These are phyloP conservation scores for Blastocystis sp. DNA, from an alignment of 352 stramenopile genomes.

Conservation along the genomic window DNA sequence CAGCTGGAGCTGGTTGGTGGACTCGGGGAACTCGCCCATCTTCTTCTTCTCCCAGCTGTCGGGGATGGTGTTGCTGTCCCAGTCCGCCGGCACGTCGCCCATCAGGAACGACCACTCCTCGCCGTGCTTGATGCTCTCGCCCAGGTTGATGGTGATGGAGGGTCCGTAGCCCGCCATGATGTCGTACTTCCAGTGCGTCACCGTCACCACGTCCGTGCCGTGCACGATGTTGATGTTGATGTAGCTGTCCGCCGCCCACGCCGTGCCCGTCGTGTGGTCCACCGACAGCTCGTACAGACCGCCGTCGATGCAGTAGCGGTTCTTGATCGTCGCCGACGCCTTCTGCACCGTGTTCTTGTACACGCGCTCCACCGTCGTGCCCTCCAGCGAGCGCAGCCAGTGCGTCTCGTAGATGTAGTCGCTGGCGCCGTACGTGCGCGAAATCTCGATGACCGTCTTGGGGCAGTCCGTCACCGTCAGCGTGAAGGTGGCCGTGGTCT, in stretches of 20 bases:
- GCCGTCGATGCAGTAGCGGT: slow-evolving; percentile 56
- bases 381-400: neutral
- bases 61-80: slow-evolving; percentile 14
- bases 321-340: slow-evolving; percentile 22
- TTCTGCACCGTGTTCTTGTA: slow-evolving; percentile 57
- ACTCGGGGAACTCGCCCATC: slow-evolving; percentile 34
- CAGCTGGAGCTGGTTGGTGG: slow-evolving; percentile 49
- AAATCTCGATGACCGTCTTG: slow-evolving; percentile 47
- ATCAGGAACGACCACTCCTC: slow-evolving; percentile 52
- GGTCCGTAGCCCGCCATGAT: slow-evolving; percentile 13
- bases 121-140: slow-evolving; percentile 6
- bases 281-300: slow-evolving; percentile 49
- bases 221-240: slow-evolving; percentile 52
- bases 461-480: slow-evolving; percentile 50
- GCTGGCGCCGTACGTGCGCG: slow-evolving; percentile 11
- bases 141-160: slow-evolving; percentile 33
- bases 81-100: slow-evolving; percentile 22
- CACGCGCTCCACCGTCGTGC: slow-evolving; percentile 21
- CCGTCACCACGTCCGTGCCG: neutral
- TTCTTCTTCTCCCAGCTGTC: slow-evolving; percentile 45
- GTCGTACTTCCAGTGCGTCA: slow-evolving; percentile 66
- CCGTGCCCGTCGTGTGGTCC: neutral
- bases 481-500: slow-evolving; percentile 1
- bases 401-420: slow-evolving; percentile 40
- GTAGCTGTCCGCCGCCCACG: slow-evolving; percentile 28